Percentiles rank a stretch among this genome's conserved stretches.
phyloP scores from a whole-genome alignment of 2,329 filamentous ascomycete species.

The Xylariaceae sp. region DNA sequence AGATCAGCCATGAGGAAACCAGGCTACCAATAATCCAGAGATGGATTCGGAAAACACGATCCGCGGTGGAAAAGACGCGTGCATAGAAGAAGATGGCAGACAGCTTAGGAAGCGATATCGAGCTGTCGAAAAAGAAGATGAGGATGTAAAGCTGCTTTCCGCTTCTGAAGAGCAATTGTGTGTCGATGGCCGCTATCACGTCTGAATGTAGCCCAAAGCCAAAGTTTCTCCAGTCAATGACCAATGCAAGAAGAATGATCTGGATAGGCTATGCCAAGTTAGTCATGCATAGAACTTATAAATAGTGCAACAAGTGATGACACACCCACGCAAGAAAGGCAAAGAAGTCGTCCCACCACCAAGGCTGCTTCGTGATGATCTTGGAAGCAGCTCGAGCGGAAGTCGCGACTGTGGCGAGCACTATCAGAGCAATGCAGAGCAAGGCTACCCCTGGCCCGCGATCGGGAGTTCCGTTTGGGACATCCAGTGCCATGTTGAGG shows the following conservation, averaged over 20 bases:
- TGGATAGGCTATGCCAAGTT: slow-evolving; percentile 8
- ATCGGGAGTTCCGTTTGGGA: slow-evolving; percentile 11
- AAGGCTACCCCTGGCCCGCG: slow-evolving; percentile 9
- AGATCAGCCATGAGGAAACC: neutral
- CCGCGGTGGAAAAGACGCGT: slow-evolving; percentile 12
- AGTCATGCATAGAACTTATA: neutral
- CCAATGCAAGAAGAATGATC: slow-evolving; percentile 3
- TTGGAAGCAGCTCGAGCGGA: slow-evolving; percentile 2
- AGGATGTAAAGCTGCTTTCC: slow-evolving; percentile 14
- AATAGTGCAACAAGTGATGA: neutral
- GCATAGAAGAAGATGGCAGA: slow-evolving; percentile 17
- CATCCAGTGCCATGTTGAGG: slow-evolving; percentile 8
- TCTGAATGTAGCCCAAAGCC: slow-evolving; percentile 12
- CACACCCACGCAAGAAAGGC: slow-evolving; percentile 8
- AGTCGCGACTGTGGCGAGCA: slow-evolving; percentile 18
- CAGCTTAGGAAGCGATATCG: slow-evolving; percentile 15
- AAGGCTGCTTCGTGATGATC: slow-evolving; percentile 6
- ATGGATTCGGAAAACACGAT: slow-evolving; percentile 4
- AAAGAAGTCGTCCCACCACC: slow-evolving; percentile 12
- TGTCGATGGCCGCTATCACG: slow-evolving; percentile 2
- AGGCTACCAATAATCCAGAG: slow-evolving; percentile 10
- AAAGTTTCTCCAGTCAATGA: slow-evolving; percentile 10
- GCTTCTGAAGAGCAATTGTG: slow-evolving; percentile 3
- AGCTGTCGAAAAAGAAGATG: slow-evolving; percentile 17
- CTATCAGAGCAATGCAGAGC: slow-evolving; percentile 9